Percentiles rank a stretch among this genome's conserved stretches.
Conservation (phyloP, 2,329 filamentous ascomycete species). For the Domatiomyces catenatus region DNA sequence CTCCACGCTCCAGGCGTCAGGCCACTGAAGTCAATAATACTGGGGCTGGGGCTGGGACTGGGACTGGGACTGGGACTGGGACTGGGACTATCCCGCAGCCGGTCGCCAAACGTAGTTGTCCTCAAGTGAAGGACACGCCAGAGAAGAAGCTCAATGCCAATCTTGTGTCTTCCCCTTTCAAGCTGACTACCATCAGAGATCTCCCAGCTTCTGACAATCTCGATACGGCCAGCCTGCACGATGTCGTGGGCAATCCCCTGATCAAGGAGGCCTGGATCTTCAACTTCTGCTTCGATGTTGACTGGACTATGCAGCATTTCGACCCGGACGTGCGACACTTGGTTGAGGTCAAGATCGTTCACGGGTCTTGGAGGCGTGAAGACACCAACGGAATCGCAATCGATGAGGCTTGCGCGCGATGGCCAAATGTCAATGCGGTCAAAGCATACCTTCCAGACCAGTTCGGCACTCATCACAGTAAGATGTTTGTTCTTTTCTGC, state of each 20-base stretch:
- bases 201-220: slow-evolving; percentile 45
- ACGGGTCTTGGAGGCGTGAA: slow-evolving; percentile 54
- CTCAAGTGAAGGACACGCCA: not conserved
- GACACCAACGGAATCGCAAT: slow-evolving; percentile 43
- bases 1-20: not conserved
- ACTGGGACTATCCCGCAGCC: not conserved
- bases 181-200: slow-evolving; percentile 54
- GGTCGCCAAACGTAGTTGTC: not conserved
- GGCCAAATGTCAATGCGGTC: slow-evolving; percentile 55
- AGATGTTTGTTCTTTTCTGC: slow-evolving; percentile 73
- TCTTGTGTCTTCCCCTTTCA: slow-evolving; percentile 47
- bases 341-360: slow-evolving; percentile 43
- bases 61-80: too few relatives aligned
- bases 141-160: slow-evolving; percentile 1
- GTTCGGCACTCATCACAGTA: slow-evolving; percentile 74
- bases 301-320: slow-evolving; percentile 46
- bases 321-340: slow-evolving; percentile 39
- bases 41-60: too few relatives aligned
- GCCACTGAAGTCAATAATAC: not conserved
- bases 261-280: slow-evolving; percentile 49
- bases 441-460: slow-evolving; percentile 65
- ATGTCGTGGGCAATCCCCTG: slow-evolving; percentile 58
- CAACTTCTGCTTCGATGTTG: slow-evolving; percentile 41
- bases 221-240: slow-evolving; percentile 49
- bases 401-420: slow-evolving; percentile 43